Conservation (phyloP, 192 early-diverging fungal genomes). For the Entomortierella chlamydospora region DNA sequence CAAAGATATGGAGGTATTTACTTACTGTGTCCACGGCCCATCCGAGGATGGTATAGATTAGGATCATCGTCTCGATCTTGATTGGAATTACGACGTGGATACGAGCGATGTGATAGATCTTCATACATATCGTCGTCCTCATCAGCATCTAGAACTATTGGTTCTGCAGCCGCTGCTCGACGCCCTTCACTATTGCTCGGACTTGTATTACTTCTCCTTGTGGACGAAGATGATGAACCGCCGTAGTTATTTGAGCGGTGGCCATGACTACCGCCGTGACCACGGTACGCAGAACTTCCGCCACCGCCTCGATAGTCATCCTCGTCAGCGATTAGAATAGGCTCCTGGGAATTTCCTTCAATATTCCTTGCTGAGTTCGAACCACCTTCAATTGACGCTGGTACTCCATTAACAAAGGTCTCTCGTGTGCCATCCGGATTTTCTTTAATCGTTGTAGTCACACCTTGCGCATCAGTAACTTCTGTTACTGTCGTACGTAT, state of each 20-base stretch:
- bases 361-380: not conserved
- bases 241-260: no score
- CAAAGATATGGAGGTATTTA: not conserved
- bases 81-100: constrained; percentile 10
- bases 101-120: constrained; percentile 4
- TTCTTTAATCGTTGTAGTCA: constrained; percentile 33
- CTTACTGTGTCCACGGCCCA: constrained; percentile 38
- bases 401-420: constrained; percentile 29
- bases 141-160: constrained; percentile 25
- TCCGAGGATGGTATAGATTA: constrained; percentile 26
- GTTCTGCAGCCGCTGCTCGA: constrained; percentile 13
- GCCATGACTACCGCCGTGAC: not conserved
- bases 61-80: constrained; percentile 15
- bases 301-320: constrained; percentile 3
- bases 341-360: constrained; percentile 9
- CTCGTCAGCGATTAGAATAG: constrained; percentile 34
- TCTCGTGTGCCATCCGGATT: constrained; percentile 38
- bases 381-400: constrained; percentile 22
- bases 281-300: not conserved
- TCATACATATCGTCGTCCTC: constrained; percentile 31
- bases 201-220: not conserved
- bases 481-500: constrained; percentile 44
- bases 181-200: not conserved
- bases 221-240: not conserved
- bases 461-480: constrained; percentile 36